Evolutionary conservation across 306 rosid species (phyloP), one percentile per base, ranked within the genome.

Genomic region (Quercus mongolica): DNA sequence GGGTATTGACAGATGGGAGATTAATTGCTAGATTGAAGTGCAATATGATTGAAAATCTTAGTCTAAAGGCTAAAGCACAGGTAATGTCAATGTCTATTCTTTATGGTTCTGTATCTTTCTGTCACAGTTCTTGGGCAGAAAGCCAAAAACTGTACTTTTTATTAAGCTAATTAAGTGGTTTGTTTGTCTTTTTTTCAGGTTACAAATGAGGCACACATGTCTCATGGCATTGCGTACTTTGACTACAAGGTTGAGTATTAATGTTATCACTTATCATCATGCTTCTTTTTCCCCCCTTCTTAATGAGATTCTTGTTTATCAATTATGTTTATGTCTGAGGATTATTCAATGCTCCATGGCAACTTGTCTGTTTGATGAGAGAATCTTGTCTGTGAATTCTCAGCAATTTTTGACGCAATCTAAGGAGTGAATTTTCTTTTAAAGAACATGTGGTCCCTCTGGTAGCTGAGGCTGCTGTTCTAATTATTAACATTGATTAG

Each of bases 51-150:
- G 98, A 96, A 35, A 91, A 85, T 78, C 93, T 96, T 76, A 81
- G 84, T 69, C 78, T 96, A 25, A 96, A 96, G 91, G 99, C 92
- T 81, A 96, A 96, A 85, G 92, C 99, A 15, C 97, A 91, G 98
- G 99, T 96, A 44, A 77, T 64, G 49, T 58, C 72, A 8, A 1
- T 71, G 25, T 67, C 5, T 8, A 30, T 31, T 67, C 25, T 28
- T 25, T 62, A 62, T 5, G 38, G 2, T 23, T 15, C 20, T 46
- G 4, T 49, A 30, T 35, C 56, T 12, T 23, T 6, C 72, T 80
- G 56, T 72, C 72, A 26, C 61, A 6, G 2, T 54, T 62, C 5
- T 67, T 73, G 68, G 41, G 52, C 28, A 23, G 51, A 21, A 6
- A 64, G 41, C 52, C 20, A 18, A 31, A 21, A 3, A 64, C 71